phyloP scores from a whole-genome alignment of 176 grass and related monocot genomes.

The Musa beccarii region DNA sequence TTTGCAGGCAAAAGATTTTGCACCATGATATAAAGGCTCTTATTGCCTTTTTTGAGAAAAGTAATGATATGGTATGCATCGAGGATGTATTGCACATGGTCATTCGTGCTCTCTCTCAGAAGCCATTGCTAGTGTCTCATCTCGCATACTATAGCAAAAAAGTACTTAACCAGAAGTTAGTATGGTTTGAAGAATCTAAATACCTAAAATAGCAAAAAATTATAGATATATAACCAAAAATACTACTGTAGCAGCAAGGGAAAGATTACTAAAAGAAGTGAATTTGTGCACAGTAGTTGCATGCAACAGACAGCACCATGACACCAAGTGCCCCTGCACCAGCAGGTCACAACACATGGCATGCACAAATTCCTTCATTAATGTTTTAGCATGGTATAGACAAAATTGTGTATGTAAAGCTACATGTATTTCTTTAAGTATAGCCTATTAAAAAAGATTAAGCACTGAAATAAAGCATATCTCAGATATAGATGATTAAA shows the following conservation, averaged over 20 bases:
- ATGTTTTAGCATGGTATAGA: too few species aligned
- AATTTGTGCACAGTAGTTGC: neutral
- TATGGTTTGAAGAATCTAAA: too few species aligned
- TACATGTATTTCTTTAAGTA: neutral
- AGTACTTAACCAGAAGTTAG: too few species aligned
- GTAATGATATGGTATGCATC: constrained; percentile 90
- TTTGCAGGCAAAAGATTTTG: constrained; percentile 72
- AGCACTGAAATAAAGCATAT: neutral
- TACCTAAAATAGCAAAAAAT: too few species aligned
- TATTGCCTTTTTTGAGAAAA: constrained; percentile 87
- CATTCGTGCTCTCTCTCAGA: constrained; percentile 69
- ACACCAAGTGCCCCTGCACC: too few species aligned
- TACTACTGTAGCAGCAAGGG: too few species aligned
- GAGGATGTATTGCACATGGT: constrained; percentile 94
- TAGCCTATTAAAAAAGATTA: neutral
- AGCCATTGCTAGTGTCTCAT: constrained; percentile 46
- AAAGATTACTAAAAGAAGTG: too few species aligned
- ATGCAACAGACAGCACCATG: neutral
- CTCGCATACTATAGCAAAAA: too few species aligned
- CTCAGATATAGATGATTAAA: constrained; percentile 12
- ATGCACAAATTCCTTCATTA: too few species aligned
- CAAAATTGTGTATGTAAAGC: too few species aligned
- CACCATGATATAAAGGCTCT: constrained; percentile 73
- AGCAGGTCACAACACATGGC: too few species aligned
- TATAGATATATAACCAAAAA: too few species aligned